Conservation (phyloP, 768 basidiomycete species). For the Tulasnella sp. region DNA sequence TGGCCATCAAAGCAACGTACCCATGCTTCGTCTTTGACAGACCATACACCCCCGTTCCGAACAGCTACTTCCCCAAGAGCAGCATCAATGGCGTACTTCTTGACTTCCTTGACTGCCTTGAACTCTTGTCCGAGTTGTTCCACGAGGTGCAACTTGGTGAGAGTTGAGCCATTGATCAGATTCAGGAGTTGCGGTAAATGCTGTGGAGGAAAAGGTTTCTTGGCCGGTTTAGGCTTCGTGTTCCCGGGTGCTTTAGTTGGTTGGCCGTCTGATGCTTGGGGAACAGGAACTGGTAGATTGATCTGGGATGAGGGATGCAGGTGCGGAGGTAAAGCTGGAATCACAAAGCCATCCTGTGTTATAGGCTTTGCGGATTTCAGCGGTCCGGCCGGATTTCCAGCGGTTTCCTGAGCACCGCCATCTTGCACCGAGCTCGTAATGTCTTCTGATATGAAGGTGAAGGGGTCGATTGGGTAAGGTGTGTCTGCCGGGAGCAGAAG, state of each 20-base stretch:
- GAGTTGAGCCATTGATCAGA: slow-evolving; percentile 60
- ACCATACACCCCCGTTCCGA: slow-evolving; percentile 69
- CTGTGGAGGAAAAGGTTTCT: slow-evolving; percentile 27
- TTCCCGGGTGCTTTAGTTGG: slow-evolving; percentile 32
- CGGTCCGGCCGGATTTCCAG: slow-evolving; percentile 34
- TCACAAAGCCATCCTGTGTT: slow-evolving; percentile 25
- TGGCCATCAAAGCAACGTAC: slow-evolving; percentile 13
- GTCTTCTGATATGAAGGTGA: slow-evolving; percentile 60
- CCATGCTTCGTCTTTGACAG: slow-evolving; percentile 47
- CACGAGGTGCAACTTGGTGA: slow-evolving; percentile 54
- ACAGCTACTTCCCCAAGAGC: slow-evolving; percentile 67
- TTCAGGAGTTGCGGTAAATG: slow-evolving; percentile 66
- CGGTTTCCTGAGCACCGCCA: slow-evolving; percentile 34
- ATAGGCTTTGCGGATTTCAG: slow-evolving; percentile 35
- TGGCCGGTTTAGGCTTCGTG: slow-evolving; percentile 34
- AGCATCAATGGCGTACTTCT: slow-evolving; percentile 79
- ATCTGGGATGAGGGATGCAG: slow-evolving; percentile 23
- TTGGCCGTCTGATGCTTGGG: slow-evolving; percentile 25
- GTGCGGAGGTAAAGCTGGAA: slow-evolving; percentile 38
- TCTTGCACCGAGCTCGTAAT: slow-evolving; percentile 39
- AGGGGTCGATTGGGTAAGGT: slow-evolving; percentile 70
- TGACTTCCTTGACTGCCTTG: slow-evolving; percentile 38
- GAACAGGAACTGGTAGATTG: background rate
- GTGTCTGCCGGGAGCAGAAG: slow-evolving; percentile 50
- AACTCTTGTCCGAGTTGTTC: slow-evolving; percentile 71